These are phyloP conservation scores for Strobilomyces echinocephalus DNA, from an alignment of 768 basidiomycete genomes.

Conservation along the genomic window DNA sequence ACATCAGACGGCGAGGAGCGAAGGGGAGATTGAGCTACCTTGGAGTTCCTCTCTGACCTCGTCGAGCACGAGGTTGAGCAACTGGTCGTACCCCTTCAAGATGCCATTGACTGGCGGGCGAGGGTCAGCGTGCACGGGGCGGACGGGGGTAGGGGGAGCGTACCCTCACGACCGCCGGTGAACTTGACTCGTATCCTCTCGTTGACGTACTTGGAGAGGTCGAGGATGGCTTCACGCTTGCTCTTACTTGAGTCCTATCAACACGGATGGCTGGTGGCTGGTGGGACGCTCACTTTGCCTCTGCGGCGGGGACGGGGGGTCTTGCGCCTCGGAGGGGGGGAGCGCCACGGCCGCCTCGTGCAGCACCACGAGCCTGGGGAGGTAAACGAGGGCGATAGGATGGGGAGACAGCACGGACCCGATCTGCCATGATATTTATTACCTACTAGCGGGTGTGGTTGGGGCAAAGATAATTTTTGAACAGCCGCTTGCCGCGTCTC, in stretches of 20 bases:
- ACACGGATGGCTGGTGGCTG: conserved; percentile 13
- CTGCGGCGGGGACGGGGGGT: conserved; percentile 13
- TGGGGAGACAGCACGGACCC: conserved; percentile 22
- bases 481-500: conserved; percentile 33
- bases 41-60: conserved; percentile 83
- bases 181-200: conserved; percentile 94
- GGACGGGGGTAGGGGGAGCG: not conserved
- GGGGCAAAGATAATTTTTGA: conserved; percentile 25
- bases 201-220: conserved; percentile 91
- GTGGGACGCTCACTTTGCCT: conserved; percentile 25
- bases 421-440: conserved; percentile 32
- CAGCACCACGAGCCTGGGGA: conserved; percentile 55
- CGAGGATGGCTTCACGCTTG: conserved; percentile 90
- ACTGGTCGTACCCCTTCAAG: conserved; percentile 93
- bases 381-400: not conserved
- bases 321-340: conserved; percentile 25
- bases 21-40: conserved; percentile 39
- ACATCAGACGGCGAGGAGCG: conserved; percentile 13
- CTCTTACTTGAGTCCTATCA: conserved; percentile 33
- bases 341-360: conserved; percentile 44
- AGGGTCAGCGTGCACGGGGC: not conserved
- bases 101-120: conserved; percentile 70
- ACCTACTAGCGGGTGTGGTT: conserved; percentile 10
- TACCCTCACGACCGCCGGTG: conserved; percentile 95
- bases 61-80: conserved; percentile 95